Evolutionary conservation across 106 monocot genomes (phyloP), one percentile per base, ranked within the genome.

Genomic region (Allium cepa): DNA sequence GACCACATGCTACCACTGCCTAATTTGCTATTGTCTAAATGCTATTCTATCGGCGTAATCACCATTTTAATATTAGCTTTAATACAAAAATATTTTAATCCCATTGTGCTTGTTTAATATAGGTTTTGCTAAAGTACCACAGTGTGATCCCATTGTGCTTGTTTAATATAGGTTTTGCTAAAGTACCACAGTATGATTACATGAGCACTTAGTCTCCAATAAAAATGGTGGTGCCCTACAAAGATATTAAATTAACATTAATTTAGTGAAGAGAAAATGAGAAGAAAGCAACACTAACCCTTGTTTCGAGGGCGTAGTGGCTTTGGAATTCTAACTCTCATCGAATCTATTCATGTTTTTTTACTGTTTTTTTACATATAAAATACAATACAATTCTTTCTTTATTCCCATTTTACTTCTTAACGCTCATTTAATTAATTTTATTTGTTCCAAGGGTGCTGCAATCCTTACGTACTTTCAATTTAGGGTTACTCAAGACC

Each of bases 281-380:
- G 36, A 36, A 36, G 36, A 36, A 36, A 49, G 60, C 75, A 73
- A 48, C 56, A 5, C 46, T 6, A 66, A 72, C 72, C 73, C 73
- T 73, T 63, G 61, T 79, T 73, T 79, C 69, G 13, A 79, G 73
- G 79, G 73, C 36, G 36, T 79, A 68, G 73, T 73, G 73, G 50
- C 73, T 56, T 79, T 62, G 79, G 79, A 64, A 73, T 49, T 13
- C 73, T 22, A 61, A 26, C 79, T 5, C 13, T 36, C 36, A 18
- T 22, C 27, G 79, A 74, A 73, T 79, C 79, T 74, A 57, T 46
- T 62, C 79, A 79, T 69, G 62, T 47, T 69, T 15, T 69, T 15
- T 63, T 68, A 56, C 67, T 68, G 68, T 63, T 36, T 36, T 36
- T 36, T 36, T 36, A 36, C 36, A 36, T 36, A 36, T 36, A 36